These are phyloP conservation scores for Neurospora sp. DNA, from an alignment of 495 filamentous ascomycete species.

Conservation along the genomic window DNA sequence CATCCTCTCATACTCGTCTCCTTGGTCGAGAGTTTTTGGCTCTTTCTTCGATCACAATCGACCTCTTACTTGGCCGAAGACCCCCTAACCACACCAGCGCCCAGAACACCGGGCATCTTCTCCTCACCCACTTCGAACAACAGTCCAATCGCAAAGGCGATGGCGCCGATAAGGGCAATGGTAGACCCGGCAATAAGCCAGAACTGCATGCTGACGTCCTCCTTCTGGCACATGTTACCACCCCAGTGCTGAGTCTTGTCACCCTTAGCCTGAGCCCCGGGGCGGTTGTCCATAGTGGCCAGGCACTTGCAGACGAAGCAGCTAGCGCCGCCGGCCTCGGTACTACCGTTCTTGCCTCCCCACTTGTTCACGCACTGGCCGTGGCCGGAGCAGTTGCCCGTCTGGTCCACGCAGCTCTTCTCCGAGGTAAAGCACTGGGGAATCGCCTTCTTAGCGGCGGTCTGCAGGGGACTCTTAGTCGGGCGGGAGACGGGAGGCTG, in stretches of 20 bases:
- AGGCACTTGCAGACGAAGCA: conserved; percentile 76
- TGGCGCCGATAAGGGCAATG: conserved; percentile 48
- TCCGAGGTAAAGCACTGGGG: conserved; percentile 56
- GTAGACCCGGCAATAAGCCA: conserved; percentile 69
- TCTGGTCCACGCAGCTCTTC: conserved; percentile 49
- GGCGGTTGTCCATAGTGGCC: conserved; percentile 33
- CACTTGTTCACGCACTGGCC: conserved; percentile 59
- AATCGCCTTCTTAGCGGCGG: conserved; percentile 15
- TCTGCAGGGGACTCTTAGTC: conserved; percentile 8
- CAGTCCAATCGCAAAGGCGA: conserved; percentile 60
- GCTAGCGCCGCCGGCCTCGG: conserved; percentile 22
- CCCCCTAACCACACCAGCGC: conserved; percentile 54
- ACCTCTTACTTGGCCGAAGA: conserved; percentile 27
- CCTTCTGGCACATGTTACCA: conserved; percentile 82
- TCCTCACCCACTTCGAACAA: conserved; percentile 69
- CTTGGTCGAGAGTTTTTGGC: neutral
- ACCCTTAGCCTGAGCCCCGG: conserved; percentile 3
- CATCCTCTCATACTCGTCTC: neutral
- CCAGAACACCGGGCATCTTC: conserved; percentile 75
- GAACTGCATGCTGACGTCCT: conserved; percentile 77
- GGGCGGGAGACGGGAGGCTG: conserved; percentile 10
- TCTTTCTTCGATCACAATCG: conserved; percentile 19
- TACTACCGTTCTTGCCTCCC: conserved; percentile 14
- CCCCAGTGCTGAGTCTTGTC: conserved; percentile 51
- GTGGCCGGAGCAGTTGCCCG: conserved; percentile 66